Evolutionary conservation across 208 protist genomes (phyloP).

Genomic region (Trypanosoma cruzi): DNA sequence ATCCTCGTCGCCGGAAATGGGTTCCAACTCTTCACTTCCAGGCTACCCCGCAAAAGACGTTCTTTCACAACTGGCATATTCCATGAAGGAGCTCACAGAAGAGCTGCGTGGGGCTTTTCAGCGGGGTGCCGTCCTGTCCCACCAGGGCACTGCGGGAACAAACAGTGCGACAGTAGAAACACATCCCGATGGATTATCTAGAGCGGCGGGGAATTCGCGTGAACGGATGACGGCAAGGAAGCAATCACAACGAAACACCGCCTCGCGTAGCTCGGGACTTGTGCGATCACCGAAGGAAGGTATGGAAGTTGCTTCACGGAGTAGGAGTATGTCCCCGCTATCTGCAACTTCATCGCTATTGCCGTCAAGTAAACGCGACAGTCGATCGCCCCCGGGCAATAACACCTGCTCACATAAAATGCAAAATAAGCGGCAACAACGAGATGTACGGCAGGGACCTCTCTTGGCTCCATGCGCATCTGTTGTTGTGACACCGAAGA

Average conservation of each 20-base stretch:
- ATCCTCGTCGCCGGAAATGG: slow-evolving; percentile 6
- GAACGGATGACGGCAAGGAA: slow-evolving; percentile 9
- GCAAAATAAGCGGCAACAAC: background rate
- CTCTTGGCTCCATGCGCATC: background rate
- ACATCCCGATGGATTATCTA: background rate
- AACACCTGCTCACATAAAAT: background rate
- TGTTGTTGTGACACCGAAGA: slow-evolving; percentile 9
- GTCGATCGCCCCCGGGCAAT: background rate
- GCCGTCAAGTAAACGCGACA: background rate
- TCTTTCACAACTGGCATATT: slow-evolving; percentile 50
- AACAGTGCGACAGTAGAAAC: background rate
- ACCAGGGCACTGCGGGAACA: slow-evolving; percentile 3
- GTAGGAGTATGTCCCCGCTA: slow-evolving; percentile 8
- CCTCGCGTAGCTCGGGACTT: slow-evolving; percentile 9
- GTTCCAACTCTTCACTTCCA: background rate
- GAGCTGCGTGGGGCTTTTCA: slow-evolving; percentile 49
- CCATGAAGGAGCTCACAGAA: slow-evolving; percentile 64
- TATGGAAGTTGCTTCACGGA: background rate
- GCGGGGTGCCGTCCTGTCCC: background rate
- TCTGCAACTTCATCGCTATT: slow-evolving; percentile 6
- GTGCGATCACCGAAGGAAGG: slow-evolving; percentile 11
- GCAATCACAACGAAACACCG: background rate
- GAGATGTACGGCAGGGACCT: background rate
- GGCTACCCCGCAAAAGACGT: slow-evolving; percentile 26
- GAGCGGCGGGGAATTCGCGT: background rate